These are phyloP conservation scores for Cutaneotrichosporon daszewskae DNA, from an alignment of 1,284 basidiomycete species.

Conservation along the genomic window DNA sequence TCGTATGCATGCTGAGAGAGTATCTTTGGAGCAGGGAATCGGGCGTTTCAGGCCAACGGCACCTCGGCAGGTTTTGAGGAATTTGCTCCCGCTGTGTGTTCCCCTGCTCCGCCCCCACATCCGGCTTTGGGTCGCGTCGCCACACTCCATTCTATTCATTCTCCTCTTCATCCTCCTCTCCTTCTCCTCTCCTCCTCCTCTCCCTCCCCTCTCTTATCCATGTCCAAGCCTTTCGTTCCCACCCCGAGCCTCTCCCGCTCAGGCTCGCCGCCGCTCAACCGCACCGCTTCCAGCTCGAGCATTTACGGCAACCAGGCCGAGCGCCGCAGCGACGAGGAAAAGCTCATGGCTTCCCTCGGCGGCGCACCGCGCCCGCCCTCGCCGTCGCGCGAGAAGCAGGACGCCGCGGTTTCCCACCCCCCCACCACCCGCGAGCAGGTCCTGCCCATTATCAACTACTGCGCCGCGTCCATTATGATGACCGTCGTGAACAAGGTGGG, in stretches of 20 bases:
- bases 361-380: constrained; percentile 16
- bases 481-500: constrained; percentile 92
- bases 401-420: not conserved
- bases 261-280: constrained; percentile 26
- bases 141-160: not conserved
- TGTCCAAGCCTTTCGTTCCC: constrained; percentile 39
- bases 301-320: constrained; percentile 15
- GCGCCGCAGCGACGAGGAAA: constrained; percentile 20
- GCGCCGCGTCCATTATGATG: constrained; percentile 92
- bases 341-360: constrained; percentile 27
- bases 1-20: too few relatives aligned
- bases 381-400: constrained; percentile 7
- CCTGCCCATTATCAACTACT: constrained; percentile 82
- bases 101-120: too few relatives aligned
- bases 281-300: constrained; percentile 20
- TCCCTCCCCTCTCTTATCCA: too few relatives aligned
- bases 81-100: too few relatives aligned
- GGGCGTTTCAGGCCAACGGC: too few relatives aligned
- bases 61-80: too few relatives aligned
- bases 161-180: not conserved
- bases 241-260: constrained; percentile 36
- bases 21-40: too few relatives aligned
- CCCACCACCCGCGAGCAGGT: constrained; percentile 47
- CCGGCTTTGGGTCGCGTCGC: too few relatives aligned
- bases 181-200: not conserved